Evolutionary conservation across 371 early-diverging fungal genomes (phyloP).

Genomic region (Mucor indicus): DNA sequence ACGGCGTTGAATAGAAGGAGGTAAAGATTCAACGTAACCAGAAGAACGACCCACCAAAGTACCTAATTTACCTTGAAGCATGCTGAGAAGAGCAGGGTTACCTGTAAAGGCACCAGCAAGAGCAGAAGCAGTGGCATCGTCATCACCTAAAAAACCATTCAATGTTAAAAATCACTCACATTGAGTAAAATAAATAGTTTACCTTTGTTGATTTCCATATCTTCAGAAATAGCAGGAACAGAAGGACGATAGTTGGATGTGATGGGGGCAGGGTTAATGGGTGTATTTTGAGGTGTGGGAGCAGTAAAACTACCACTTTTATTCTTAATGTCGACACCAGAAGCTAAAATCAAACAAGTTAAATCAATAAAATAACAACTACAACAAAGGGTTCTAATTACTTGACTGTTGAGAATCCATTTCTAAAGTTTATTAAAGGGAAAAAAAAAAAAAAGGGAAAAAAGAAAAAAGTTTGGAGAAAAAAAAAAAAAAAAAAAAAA

Average conservation of each 20-base stretch:
- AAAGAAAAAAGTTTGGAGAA: too few relatives aligned
- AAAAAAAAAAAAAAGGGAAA: background rate
- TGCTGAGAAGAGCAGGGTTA: constrained; percentile 53
- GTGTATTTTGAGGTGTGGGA: constrained; percentile 77
- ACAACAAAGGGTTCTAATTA: background rate
- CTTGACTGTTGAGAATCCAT: constrained; percentile 13
- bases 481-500: too few relatives aligned
- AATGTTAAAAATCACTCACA: too few relatives aligned
- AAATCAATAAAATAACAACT: background rate
- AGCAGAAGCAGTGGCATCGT: constrained; percentile 14
- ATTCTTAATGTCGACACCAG: constrained; percentile 38
- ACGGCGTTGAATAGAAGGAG: constrained; percentile 74
- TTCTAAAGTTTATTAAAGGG: background rate
- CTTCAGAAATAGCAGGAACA: constrained; percentile 44
- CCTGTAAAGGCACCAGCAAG: constrained; percentile 36
- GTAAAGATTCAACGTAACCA: constrained; percentile 79
- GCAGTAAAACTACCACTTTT: constrained; percentile 49
- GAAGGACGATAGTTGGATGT: constrained; percentile 49
- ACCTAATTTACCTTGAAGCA: constrained; percentile 71
- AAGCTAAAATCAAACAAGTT: constrained; percentile 3
- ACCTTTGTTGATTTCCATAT: constrained; percentile 41
- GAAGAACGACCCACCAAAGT: constrained; percentile 77
- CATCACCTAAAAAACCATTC: constrained; percentile 12
- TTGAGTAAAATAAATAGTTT: too few relatives aligned
- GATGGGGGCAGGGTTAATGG: constrained; percentile 65